A percentile compares a stretch with the other conserved stretches of the same genome.
Evolutionary conservation across 2,329 filamentous ascomycete species (phyloP).

Genomic region (Cladosporium velox): DNA sequence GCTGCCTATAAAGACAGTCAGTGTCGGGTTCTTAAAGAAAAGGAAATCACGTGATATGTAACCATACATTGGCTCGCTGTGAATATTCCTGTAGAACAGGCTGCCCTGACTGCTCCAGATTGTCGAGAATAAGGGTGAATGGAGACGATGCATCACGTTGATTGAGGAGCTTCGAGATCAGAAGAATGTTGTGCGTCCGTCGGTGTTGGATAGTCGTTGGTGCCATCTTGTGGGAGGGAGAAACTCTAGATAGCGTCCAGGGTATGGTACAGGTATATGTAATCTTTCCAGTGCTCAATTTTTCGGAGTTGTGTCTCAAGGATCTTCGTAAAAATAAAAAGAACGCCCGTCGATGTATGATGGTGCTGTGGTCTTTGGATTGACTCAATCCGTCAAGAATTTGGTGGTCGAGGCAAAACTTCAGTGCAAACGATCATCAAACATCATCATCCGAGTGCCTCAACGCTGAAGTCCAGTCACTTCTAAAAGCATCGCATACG

Average conservation of each 20-base stretch:
- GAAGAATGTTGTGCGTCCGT: slow-evolving; percentile 78
- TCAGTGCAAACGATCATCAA: background rate
- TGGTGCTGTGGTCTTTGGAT: background rate
- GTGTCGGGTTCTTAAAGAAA: background rate
- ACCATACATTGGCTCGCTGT: slow-evolving; percentile 66
- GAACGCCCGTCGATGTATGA: background rate
- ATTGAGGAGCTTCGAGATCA: slow-evolving; percentile 80
- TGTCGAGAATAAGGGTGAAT: slow-evolving; percentile 83
- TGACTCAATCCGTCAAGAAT: slow-evolving; percentile 3
- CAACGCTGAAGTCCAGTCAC: background rate
- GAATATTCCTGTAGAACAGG: slow-evolving; percentile 74
- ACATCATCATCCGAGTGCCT: background rate
- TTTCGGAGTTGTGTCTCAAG: background rate
- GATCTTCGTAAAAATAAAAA: background rate
- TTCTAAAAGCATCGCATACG: background rate
- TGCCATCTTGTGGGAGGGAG: slow-evolving; percentile 5
- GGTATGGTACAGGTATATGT: background rate
- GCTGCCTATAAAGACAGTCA: slow-evolving; percentile 50
- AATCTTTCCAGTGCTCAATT: background rate
- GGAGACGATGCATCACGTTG: slow-evolving; percentile 77
- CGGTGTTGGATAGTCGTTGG: slow-evolving; percentile 53
- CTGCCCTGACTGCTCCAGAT: slow-evolving; percentile 74
- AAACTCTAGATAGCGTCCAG: background rate
- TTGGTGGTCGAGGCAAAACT: background rate
- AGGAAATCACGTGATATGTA: slow-evolving; percentile 23